These are phyloP conservation scores for Corylus americana DNA, from an alignment of 306 rosid genomes.

Conservation along the genomic window DNA sequence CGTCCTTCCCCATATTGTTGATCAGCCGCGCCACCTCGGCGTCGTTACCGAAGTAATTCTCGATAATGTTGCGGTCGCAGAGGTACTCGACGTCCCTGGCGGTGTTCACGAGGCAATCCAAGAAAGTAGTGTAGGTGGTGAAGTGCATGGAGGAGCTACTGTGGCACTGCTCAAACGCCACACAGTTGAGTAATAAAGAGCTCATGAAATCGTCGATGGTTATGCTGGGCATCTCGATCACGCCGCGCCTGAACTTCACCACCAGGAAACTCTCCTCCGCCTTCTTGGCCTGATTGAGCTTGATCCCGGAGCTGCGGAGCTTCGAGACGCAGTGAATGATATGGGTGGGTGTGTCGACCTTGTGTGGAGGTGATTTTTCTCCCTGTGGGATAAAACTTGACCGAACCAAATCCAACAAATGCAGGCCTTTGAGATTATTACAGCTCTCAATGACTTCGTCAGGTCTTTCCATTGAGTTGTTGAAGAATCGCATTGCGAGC, in stretches of 20 bases:
- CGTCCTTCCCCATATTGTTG: background rate
- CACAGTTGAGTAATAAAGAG: background rate
- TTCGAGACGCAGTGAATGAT: background rate
- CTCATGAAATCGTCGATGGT: background rate
- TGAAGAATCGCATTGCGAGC: slow-evolving; percentile 38
- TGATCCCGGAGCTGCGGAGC: background rate
- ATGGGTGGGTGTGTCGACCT: background rate
- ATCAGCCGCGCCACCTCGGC: background rate
- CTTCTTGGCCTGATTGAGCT: background rate
- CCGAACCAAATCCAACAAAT: slow-evolving; percentile 36
- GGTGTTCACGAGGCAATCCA: background rate
- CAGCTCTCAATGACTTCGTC: slow-evolving; percentile 13
- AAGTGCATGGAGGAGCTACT: background rate
- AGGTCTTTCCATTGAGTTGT: slow-evolving; percentile 26
- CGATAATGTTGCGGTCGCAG: background rate
- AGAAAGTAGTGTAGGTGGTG: background rate
- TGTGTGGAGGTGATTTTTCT: background rate
- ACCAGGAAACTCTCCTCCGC: background rate
- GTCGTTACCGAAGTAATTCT: background rate
- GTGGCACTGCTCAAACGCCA: slow-evolving; percentile 1
- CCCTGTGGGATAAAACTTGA: slow-evolving; percentile 7
- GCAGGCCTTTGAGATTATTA: slow-evolving; percentile 19
- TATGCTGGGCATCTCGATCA: background rate
- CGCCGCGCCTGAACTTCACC: background rate
- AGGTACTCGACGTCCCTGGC: background rate